Conservation (phyloP, 2,329 filamentous ascomycete genomes). For the Didymella arachidicola region DNA sequence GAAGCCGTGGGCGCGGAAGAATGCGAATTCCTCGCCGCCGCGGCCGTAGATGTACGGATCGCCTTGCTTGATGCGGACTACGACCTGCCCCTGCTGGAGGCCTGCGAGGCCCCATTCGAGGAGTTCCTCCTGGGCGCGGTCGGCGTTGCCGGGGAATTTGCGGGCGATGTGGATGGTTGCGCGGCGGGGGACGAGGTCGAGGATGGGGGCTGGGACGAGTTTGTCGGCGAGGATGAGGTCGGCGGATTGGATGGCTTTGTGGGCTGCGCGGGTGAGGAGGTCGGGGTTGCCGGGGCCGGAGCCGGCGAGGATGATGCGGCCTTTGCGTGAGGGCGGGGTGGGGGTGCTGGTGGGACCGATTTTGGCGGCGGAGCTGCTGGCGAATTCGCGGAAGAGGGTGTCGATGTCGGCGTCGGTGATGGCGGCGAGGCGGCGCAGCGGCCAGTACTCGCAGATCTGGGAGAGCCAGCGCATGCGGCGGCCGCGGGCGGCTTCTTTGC, state of each 20-base stretch:
- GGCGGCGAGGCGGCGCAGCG: constrained; percentile 78
- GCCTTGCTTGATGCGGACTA: constrained; percentile 92
- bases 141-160: constrained; percentile 97
- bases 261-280: constrained; percentile 82
- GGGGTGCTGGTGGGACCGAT: constrained; percentile 29
- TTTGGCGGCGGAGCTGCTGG: constrained; percentile 49
- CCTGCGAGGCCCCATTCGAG: constrained; percentile 78
- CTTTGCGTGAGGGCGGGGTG: constrained; percentile 50
- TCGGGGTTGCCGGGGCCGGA: constrained; percentile 93
- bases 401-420: constrained; percentile 84
- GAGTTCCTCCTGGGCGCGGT: constrained; percentile 90
- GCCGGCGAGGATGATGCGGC: constrained; percentile 85
- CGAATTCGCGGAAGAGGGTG: constrained; percentile 76
- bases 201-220: constrained; percentile 81
- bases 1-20: constrained; percentile 77
- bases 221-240: constrained; percentile 87
- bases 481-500: constrained; percentile 76
- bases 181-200: constrained; percentile 88
- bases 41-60: constrained; percentile 97
- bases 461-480: constrained; percentile 90
- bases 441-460: constrained; percentile 99
- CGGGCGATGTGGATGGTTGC: constrained; percentile 90
- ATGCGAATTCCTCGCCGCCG: constrained; percentile 89
- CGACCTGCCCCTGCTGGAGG: constrained; percentile 73
- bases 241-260: constrained; percentile 76